These are phyloP conservation scores for Primulina eburnea DNA, from an alignment of 257 asterid species.

Conservation along the genomic window DNA sequence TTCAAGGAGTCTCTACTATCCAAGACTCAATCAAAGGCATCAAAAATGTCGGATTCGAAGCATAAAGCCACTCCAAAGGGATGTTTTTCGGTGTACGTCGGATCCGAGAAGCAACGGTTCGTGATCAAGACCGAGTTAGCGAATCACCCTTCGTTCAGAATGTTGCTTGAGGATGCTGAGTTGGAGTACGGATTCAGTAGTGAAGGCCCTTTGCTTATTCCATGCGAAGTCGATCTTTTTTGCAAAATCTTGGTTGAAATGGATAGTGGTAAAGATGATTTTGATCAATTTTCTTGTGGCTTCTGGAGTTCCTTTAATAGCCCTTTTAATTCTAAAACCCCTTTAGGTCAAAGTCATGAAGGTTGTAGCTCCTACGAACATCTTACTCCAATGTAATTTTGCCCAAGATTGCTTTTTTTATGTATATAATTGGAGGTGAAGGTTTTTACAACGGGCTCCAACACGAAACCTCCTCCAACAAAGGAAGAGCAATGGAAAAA, in stretches of 20 bases:
- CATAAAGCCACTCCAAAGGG: slow-evolving; percentile 37
- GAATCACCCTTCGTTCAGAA: slow-evolving; percentile 65
- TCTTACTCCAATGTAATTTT: slow-evolving; percentile 21
- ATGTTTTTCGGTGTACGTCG: slow-evolving; percentile 62
- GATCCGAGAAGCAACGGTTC: slow-evolving; percentile 54
- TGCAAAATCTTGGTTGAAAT: slow-evolving; percentile 46
- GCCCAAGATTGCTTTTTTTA: too few species aligned
- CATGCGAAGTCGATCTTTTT: slow-evolving; percentile 58
- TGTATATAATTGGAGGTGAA: too few species aligned
- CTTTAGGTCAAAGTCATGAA: slow-evolving; percentile 17
- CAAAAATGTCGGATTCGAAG: background rate
- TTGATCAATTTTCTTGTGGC: background rate
- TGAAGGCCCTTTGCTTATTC: slow-evolving; percentile 58
- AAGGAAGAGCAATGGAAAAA: too few species aligned
- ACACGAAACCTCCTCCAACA: too few species aligned
- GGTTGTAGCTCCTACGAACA: slow-evolving; percentile 28
- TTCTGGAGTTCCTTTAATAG: slow-evolving; percentile 29
- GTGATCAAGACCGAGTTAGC: slow-evolving; percentile 45
- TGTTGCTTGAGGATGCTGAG: slow-evolving; percentile 74
- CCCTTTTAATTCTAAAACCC: slow-evolving; percentile 29
- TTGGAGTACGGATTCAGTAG: slow-evolving; percentile 53
- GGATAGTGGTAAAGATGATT: slow-evolving; percentile 24
- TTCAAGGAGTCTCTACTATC: background rate
- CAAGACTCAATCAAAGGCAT: slow-evolving; percentile 21
- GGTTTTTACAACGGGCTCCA: too few species aligned